A percentile compares a stretch with the other conserved stretches of the same genome.
phyloP scores from a whole-genome alignment of 2,329 filamentous ascomycete genomes.

The Helotiales sp. region DNA sequence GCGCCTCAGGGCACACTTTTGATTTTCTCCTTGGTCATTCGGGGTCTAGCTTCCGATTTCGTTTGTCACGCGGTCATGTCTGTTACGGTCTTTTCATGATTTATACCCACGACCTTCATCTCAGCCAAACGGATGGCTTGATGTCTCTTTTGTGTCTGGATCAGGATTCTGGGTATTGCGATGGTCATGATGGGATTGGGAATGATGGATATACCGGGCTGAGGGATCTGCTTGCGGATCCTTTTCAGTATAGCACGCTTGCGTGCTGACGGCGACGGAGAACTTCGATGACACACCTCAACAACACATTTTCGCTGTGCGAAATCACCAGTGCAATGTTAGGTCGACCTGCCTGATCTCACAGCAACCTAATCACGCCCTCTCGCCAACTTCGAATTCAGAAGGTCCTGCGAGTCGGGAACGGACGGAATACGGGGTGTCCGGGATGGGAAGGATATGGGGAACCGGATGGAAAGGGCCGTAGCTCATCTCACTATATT shows the following conservation, averaged over 20 bases:
- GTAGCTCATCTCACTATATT: constrained; percentile 43
- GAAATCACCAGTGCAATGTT: constrained; percentile 21
- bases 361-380: constrained; percentile 15
- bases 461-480: constrained; percentile 26
- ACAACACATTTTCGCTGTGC: constrained; percentile 33
- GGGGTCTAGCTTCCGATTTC: constrained; percentile 36
- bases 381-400: constrained; percentile 28
- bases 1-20: constrained; percentile 45
- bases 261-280: constrained; percentile 38
- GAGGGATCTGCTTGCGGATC: constrained; percentile 31
- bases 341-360: constrained; percentile 27
- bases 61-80: constrained; percentile 40
- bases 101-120: constrained; percentile 22
- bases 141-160: constrained; percentile 36
- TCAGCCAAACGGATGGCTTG: constrained; percentile 37
- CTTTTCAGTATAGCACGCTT: constrained; percentile 36
- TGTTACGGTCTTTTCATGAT: constrained; percentile 34
- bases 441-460: constrained; percentile 14
- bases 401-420: constrained; percentile 31
- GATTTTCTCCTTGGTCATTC: constrained; percentile 41
- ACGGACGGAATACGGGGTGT: constrained; percentile 15
- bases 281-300: constrained; percentile 27
- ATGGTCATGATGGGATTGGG: constrained; percentile 30
- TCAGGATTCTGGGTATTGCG: constrained; percentile 16
- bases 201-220: constrained; percentile 32